A percentile compares a stretch with the other conserved stretches of the same genome.
phyloP scores from a whole-genome alignment of 768 basidiomycete species.

The Paxillus rubicundulus region DNA sequence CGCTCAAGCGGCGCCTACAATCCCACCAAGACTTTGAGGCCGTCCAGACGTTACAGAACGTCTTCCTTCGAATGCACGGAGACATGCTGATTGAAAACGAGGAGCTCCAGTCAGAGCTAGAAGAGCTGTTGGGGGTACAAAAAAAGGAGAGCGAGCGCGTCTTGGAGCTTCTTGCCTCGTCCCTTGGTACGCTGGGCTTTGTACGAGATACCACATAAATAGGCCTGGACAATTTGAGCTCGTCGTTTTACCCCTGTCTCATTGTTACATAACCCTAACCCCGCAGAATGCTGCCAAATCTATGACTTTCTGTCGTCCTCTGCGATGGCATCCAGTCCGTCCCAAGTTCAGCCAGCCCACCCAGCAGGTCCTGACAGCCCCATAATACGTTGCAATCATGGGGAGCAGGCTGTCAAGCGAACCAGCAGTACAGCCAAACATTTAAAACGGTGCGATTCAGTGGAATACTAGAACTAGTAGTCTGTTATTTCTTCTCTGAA shows the following conservation, averaged over 20 bases:
- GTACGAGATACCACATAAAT: constrained; percentile 61
- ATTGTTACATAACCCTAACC: constrained; percentile 22
- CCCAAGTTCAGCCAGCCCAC: constrained; percentile 15
- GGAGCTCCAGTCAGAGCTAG: constrained; percentile 59
- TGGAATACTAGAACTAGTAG: background rate
- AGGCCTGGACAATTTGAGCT: background rate
- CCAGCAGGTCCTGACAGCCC: constrained; percentile 28
- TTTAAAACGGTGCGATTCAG: constrained; percentile 37
- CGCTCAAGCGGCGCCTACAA: constrained; percentile 66
- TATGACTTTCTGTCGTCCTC: background rate
- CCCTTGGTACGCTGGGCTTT: constrained; percentile 73
- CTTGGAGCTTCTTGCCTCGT: constrained; percentile 69
- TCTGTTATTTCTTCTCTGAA: background rate
- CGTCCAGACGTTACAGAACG: constrained; percentile 81
- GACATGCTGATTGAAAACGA: constrained; percentile 72
- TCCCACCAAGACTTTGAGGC: constrained; percentile 94
- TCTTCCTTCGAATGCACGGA: constrained; percentile 83
- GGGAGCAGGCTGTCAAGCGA: constrained; percentile 28
- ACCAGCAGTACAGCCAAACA: constrained; percentile 35
- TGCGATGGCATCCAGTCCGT: constrained; percentile 18
- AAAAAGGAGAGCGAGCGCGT: constrained; percentile 75
- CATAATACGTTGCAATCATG: constrained; percentile 40
- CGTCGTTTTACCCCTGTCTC: background rate
- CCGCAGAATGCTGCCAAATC: background rate
- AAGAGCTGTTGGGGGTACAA: constrained; percentile 63